Conservation (phyloP, 257 asterid genomes). For the Verbascum thapsus region DNA sequence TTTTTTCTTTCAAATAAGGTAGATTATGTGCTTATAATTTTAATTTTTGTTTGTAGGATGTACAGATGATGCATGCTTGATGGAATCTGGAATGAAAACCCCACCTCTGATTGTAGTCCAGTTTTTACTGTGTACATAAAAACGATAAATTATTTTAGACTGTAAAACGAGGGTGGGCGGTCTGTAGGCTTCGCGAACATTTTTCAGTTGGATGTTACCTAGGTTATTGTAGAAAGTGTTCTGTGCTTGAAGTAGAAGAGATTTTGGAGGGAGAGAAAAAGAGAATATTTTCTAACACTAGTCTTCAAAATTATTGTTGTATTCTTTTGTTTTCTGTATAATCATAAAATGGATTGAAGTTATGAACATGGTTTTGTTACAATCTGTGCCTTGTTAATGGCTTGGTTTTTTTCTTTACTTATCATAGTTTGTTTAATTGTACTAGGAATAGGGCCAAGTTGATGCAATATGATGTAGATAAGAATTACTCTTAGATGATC, state of each 20-base stretch:
- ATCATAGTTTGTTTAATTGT: no score
- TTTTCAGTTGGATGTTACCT: no score
- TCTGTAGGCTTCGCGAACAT: no score
- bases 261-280: no score
- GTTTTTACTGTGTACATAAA: constrained; percentile 17
- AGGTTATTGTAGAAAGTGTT: no score
- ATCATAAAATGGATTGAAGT: no score
- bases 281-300: no score
- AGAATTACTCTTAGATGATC: no score
- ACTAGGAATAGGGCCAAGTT: no score
- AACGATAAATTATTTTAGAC: constrained; percentile 1
- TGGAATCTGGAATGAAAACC: constrained; percentile 14
- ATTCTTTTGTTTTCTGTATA: no score
- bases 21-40: constrained; percentile 1
- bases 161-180: constrained; percentile 11
- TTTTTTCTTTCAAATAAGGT: not conserved
- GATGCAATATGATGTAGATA: no score
- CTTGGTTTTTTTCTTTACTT: not conserved
- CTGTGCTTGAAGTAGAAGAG: not conserved
- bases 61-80: constrained; percentile 37
- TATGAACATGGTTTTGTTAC: not conserved
- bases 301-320: not conserved
- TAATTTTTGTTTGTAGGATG: constrained; percentile 18
- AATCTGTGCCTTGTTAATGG: not conserved
- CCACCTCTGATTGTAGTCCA: constrained; percentile 8